phyloP scores from a whole-genome alignment of 345 rosid species.

The Citrus mangshanensis region DNA sequence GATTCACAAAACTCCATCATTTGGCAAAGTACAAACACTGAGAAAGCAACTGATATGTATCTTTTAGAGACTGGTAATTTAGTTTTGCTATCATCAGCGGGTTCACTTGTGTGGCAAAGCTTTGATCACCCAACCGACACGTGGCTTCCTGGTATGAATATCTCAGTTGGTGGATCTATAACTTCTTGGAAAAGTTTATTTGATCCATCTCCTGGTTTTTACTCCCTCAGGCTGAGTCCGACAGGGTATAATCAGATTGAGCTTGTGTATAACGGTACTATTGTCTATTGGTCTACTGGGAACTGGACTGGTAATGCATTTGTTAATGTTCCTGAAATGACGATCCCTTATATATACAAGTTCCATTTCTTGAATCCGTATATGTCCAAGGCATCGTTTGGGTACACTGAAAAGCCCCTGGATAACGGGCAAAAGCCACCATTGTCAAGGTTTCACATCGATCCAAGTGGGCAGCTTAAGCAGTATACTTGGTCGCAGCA shows the following conservation, averaged over 20 bases:
- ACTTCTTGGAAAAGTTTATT: conserved; percentile 44
- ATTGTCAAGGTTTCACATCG: conserved; percentile 47
- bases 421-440: conserved; percentile 36
- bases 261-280: conserved; percentile 39
- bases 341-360: conserved; percentile 49
- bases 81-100: conserved; percentile 30
- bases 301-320: conserved; percentile 60
- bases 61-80: conserved; percentile 52
- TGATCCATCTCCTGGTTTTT: conserved; percentile 43
- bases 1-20: conserved; percentile 29
- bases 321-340: conserved; percentile 49
- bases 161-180: conserved; percentile 25
- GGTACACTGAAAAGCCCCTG: conserved; percentile 39
- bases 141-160: conserved; percentile 57
- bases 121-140: conserved; percentile 56
- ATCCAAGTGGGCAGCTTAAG: conserved; percentile 35
- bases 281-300: conserved; percentile 56
- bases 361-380: conserved; percentile 58
- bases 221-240: conserved; percentile 40
- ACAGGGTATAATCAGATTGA: conserved; percentile 36
- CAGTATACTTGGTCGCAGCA: conserved; percentile 50
- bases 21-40: conserved; percentile 44
- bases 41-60: conserved; percentile 11
- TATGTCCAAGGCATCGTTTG: conserved; percentile 48
- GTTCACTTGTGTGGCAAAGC: conserved; percentile 47